Percentiles rank a stretch among this genome's conserved stretches.
Conservation (phyloP, 805 yeast species). For the Kockiozyma suomiensis region DNA sequence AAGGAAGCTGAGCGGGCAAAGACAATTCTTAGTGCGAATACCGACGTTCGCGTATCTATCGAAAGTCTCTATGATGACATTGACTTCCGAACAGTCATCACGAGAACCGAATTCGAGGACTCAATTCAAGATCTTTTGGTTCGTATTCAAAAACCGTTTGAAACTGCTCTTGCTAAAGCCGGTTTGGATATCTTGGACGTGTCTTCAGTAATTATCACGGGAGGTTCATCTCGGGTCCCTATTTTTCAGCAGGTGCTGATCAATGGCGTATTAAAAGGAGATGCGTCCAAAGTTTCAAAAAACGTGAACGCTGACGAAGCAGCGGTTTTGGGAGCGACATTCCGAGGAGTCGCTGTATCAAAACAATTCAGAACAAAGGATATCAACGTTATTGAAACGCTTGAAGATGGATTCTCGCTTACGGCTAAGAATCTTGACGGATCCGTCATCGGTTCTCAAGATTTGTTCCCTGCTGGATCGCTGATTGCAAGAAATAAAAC, state of each 20-base stretch:
- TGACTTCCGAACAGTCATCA: conserved; percentile 68
- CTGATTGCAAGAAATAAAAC: conserved; percentile 39
- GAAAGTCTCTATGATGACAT: conserved; percentile 74
- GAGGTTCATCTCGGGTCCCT: conserved; percentile 92
- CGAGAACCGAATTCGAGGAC: conserved; percentile 82
- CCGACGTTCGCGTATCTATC: conserved; percentile 72
- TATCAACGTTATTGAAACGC: conserved; percentile 59
- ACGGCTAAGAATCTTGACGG: conserved; percentile 35
- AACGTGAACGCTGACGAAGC: conserved; percentile 96
- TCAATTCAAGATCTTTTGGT: conserved; percentile 48
- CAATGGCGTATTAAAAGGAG: conserved; percentile 40
- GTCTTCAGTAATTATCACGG: conserved; percentile 74
- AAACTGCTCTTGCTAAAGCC: conserved; percentile 49
- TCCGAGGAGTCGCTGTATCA: conserved; percentile 76
- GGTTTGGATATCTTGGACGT: conserved; percentile 45
- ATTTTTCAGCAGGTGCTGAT: conserved; percentile 63
- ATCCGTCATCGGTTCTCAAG: conserved; percentile 32
- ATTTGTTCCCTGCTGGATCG: conserved; percentile 56
- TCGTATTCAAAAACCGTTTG: conserved; percentile 58
- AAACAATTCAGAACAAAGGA: conserved; percentile 66
- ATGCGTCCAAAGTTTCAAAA: conserved; percentile 66
- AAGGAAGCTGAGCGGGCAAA: conserved; percentile 90
- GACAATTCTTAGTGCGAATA: conserved; percentile 81
- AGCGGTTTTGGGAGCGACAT: conserved; percentile 85
- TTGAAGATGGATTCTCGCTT: conserved; percentile 52